phyloP scores from a whole-genome alignment of 306 rosid genomes.

The Lathyrus oleraceus region DNA sequence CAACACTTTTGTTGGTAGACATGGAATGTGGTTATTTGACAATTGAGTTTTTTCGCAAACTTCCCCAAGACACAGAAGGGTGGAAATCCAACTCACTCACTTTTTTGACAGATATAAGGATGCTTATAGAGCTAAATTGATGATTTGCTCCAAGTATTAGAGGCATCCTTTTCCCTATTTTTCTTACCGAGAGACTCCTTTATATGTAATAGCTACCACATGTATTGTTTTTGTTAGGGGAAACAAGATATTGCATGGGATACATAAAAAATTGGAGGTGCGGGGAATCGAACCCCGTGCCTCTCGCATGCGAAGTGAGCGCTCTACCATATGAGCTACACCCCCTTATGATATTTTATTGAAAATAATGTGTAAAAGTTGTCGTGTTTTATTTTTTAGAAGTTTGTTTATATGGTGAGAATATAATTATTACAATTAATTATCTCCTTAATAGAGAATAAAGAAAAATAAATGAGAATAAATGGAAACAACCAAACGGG shows the following conservation, averaged over 20 bases:
- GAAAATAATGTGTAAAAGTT: too few relatives aligned
- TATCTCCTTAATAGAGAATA: too few relatives aligned
- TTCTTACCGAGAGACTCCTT: conserved; percentile 19
- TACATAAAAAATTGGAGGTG: conserved; percentile 69
- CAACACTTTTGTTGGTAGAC: conserved; percentile 80
- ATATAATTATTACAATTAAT: too few relatives aligned
- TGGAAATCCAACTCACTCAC: conserved; percentile 90
- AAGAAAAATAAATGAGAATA: too few relatives aligned
- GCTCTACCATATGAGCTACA: conserved; percentile 95
- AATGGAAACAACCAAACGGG: too few relatives aligned
- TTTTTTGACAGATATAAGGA: conserved; percentile 95
- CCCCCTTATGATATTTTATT: too few relatives aligned
- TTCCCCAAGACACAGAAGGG: conserved; percentile 95
- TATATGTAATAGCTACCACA: conserved; percentile 56
- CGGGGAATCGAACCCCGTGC: conserved; percentile 99
- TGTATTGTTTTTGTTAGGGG: conserved; percentile 47
- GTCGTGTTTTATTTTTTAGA: too few relatives aligned
- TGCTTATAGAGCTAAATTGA: conserved; percentile 44
- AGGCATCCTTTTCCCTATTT: neutral
- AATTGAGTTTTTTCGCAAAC: conserved; percentile 95
- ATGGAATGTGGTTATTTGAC: conserved; percentile 93
- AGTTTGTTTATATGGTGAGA: too few relatives aligned
- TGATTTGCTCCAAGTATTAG: neutral
- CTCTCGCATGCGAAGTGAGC: conserved; percentile 86
- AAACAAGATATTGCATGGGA: conserved; percentile 97